These are phyloP conservation scores for Apophysomyces ossiformis DNA, from an alignment of 371 early-diverging fungal genomes.

Conservation along the genomic window DNA sequence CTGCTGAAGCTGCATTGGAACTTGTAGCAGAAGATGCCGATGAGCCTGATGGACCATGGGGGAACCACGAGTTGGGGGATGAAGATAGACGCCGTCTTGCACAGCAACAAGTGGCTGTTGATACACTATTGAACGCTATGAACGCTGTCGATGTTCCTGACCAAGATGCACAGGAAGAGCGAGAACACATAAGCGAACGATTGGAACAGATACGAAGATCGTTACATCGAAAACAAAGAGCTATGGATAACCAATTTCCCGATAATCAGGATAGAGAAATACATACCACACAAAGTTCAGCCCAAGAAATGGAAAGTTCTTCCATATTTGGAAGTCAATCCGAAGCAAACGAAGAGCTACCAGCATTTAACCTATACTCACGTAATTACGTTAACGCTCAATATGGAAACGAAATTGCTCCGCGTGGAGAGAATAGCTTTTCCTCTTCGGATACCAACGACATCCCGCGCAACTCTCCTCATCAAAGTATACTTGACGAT, in stretches of 20 bases:
- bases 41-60: slow-evolving; percentile 18
- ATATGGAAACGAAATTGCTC: background rate
- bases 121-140: slow-evolving; percentile 17
- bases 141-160: slow-evolving; percentile 9
- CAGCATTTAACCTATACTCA: slow-evolving; percentile 17
- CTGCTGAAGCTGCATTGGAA: slow-evolving; percentile 38
- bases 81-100: slow-evolving; percentile 4
- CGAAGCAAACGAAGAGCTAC: slow-evolving; percentile 11
- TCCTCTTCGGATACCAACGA: background rate
- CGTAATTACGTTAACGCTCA: background rate
- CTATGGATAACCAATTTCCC: background rate
- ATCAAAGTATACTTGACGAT: background rate
- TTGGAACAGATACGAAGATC: slow-evolving; percentile 15
- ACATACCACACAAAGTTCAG: background rate
- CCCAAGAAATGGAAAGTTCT: background rate
- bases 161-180: slow-evolving; percentile 10
- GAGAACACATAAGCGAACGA: slow-evolving; percentile 14
- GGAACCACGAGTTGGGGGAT: background rate
- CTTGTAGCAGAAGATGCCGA: slow-evolving; percentile 23
- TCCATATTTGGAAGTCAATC: background rate
- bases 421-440: background rate
- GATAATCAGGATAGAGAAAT: background rate
- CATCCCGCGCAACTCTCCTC: background rate
- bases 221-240: slow-evolving; percentile 16
- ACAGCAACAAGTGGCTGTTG: slow-evolving; percentile 23